These are phyloP conservation scores for Aspergillus uvarum DNA, from an alignment of 2,329 filamentous ascomycete genomes.

Conservation along the genomic window DNA sequence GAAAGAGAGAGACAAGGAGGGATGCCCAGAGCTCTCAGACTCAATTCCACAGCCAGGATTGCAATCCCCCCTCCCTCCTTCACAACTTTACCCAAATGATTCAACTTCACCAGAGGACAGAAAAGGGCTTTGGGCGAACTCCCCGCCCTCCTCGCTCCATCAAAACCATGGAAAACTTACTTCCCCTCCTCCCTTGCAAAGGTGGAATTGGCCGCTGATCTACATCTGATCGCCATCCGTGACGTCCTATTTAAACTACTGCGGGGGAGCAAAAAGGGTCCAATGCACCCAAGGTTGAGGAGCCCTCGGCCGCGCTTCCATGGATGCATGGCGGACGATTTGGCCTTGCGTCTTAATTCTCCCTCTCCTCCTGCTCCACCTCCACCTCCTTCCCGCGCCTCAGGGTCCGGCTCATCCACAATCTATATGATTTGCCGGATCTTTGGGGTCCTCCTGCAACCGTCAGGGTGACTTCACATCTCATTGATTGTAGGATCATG, in stretches of 20 bases:
- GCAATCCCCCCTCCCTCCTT: not conserved
- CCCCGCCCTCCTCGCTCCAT: not conserved
- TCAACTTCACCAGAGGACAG: not conserved
- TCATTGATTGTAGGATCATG: constrained; percentile 2
- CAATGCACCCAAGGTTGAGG: not conserved
- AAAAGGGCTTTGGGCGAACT: no score
- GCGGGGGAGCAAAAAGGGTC: not conserved
- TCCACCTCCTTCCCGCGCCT: not conserved
- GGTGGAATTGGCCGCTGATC: not conserved
- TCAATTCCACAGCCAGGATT: not conserved
- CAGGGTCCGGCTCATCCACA: not conserved
- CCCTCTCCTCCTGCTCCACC: not conserved
- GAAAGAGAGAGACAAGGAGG: not conserved
- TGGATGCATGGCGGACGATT: not conserved
- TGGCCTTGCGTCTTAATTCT: not conserved
- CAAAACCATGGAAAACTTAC: not conserved
- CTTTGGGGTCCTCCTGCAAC: not conserved
- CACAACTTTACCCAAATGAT: not conserved
- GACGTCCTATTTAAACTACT: not conserved
- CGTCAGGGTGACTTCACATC: constrained; percentile 5
- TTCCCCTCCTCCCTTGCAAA: not conserved
- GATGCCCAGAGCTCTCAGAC: not conserved
- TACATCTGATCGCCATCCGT: not conserved
- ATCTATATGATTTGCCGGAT: not conserved
- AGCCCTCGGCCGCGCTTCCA: not conserved